A percentile compares a stretch with the other conserved stretches of the same genome.
Evolutionary conservation across 495 filamentous ascomycete genomes (phyloP).

Genomic region (Elaphomyces granulatus): DNA sequence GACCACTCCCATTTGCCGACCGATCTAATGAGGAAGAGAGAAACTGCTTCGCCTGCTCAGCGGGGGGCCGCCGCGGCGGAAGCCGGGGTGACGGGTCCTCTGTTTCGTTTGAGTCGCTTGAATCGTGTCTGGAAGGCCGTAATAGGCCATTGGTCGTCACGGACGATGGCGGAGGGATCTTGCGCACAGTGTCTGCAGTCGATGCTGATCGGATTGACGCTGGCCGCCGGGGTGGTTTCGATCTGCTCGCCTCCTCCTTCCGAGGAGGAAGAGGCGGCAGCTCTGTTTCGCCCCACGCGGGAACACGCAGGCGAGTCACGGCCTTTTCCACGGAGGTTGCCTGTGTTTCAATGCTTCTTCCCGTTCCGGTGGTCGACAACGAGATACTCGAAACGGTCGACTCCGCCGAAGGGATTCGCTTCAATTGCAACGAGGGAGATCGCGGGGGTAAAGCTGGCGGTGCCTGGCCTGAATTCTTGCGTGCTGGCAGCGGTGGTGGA

Average conservation of each 20-base stretch:
- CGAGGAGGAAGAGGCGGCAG: conserved; percentile 33
- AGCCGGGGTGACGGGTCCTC: conserved; percentile 14
- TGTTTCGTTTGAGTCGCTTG: conserved; percentile 2
- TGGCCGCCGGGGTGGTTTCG: conserved; percentile 13
- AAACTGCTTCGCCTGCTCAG: conserved; percentile 7
- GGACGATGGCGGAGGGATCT: not conserved
- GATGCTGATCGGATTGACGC: conserved; percentile 4
- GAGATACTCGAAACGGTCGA: conserved; percentile 28
- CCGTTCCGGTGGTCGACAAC: conserved; percentile 19
- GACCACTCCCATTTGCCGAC: conserved; percentile 1
- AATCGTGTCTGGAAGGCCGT: conserved; percentile 1
- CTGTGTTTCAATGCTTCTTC: conserved; percentile 19
- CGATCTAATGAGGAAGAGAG: not conserved
- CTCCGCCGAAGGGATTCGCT: conserved; percentile 28
- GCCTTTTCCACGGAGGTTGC: conserved; percentile 21
- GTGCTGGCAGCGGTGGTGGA: conserved; percentile 39
- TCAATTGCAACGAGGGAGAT: conserved; percentile 26
- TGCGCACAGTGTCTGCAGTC: not conserved
- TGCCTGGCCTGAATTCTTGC: conserved; percentile 27
- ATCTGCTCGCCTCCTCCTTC: conserved; percentile 13
- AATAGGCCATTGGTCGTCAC: too few species aligned
- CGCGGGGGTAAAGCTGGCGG: conserved; percentile 29
- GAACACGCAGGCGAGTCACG: conserved; percentile 21
- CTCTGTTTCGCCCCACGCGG: conserved; percentile 30
- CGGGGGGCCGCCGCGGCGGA: conserved; percentile 20